Evolutionary conservation across 371 early-diverging fungal species (phyloP), one percentile per base, ranked within the genome.

Genomic region (Mucor velutinosus): DNA sequence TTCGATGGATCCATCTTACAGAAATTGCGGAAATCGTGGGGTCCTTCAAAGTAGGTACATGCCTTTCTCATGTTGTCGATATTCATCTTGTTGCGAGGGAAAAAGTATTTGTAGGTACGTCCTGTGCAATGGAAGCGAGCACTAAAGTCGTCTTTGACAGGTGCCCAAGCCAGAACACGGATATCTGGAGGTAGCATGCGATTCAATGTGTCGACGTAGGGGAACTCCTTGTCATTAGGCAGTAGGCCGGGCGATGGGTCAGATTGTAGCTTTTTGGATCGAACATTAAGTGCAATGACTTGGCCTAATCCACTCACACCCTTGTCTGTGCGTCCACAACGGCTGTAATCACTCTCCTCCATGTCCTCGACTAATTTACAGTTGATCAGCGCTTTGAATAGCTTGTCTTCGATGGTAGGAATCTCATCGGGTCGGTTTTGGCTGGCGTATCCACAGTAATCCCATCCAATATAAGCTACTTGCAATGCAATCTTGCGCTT

Each of bases 271-370:
- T 80, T 76, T 19, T 85, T 84, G 7, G 90, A 90, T 7, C 97
- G 87, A 5, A 99, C 89, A 45, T 90, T 81, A 49, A 97, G 71
- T n/a, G 92, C 87, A 14, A 97, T 79, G 2, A 97, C 96, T 73
- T 98, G 97, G 1, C 92, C 94, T 56, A 96, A 84, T 19, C 94
- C 94, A 65, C 94, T 94, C 6, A 99, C 99, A 0, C 99, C 99
- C 58, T 92, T 91, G 76, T 99, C 99, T 0, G 99, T 99, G 27
- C 99, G 82, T 27, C 99, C 97, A 76, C 97, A 96, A 27, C 95
- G 86, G 55, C 90, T 84, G 75, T 90, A 94, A 43, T 90, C 86
- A 80, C 87, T 85, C 29, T 77, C 65, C 4, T 82, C 69, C 2
- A 87, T 86, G 53, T 83, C 78, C 12, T 77, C 79, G 11, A 98